Conservation (phyloP, 257 asterid genomes). For the Vinca minor region DNA sequence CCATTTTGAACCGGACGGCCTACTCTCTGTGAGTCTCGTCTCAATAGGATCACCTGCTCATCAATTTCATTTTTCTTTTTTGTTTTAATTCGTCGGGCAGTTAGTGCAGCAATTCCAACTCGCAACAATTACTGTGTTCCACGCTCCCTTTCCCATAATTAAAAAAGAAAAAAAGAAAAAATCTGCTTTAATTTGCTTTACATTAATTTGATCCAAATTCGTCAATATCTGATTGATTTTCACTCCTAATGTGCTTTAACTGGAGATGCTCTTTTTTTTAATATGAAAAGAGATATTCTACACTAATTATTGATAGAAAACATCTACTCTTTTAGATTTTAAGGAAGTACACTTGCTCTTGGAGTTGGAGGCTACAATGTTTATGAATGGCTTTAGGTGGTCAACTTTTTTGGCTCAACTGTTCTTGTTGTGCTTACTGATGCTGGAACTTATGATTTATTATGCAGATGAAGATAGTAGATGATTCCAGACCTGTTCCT, state of each 20-base stretch:
- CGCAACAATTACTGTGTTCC: no score
- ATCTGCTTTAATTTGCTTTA: background rate
- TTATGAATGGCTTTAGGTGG: background rate
- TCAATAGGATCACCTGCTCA: background rate
- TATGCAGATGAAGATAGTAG: conserved; percentile 62
- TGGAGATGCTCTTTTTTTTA: background rate
- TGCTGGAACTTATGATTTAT: background rate
- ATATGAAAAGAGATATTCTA: background rate
- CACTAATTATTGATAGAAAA: background rate
- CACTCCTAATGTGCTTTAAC: background rate
- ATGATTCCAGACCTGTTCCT: conserved; percentile 66
- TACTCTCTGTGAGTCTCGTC: conserved; percentile 44
- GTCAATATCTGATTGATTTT: background rate
- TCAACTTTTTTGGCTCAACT: background rate
- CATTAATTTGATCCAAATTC: background rate
- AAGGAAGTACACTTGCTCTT: background rate
- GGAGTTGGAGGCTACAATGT: background rate
- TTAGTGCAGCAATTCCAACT: no score
- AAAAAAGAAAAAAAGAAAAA: no score
- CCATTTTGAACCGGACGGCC: conserved; percentile 74
- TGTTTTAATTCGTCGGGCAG: no score
- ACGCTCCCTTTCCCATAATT: no score
- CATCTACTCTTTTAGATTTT: background rate
- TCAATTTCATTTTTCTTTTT: background rate
- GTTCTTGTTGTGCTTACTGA: background rate